Conservation (phyloP, 2,329 filamentous ascomycete genomes). For the Aspergillus ochraceoroseus region DNA sequence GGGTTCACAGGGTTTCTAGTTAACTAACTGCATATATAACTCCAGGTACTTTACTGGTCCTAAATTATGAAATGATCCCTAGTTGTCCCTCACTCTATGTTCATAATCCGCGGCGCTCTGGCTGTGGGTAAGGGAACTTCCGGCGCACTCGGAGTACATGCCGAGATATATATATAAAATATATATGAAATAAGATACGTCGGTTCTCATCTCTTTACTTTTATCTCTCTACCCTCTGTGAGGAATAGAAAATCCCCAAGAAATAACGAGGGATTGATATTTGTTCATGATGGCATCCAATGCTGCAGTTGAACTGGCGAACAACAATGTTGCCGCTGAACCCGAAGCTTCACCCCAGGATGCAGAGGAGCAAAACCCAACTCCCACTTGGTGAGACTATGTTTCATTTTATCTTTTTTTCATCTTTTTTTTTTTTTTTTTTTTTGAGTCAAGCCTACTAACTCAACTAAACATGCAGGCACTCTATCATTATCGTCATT, state of each 20-base stretch:
- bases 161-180: too few relatives aligned
- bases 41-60: too few relatives aligned
- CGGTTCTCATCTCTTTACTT: too few relatives aligned
- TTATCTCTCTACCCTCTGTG: too few relatives aligned
- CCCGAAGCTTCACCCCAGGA: neutral
- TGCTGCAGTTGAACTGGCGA: constrained; percentile 5
- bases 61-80: too few relatives aligned
- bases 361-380: constrained; percentile 2
- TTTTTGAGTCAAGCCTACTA: neutral
- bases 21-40: too few relatives aligned
- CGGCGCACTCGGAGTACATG: too few relatives aligned
- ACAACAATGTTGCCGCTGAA: neutral
- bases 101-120: too few relatives aligned
- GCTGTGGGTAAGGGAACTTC: too few relatives aligned
- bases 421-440: neutral
- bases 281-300: constrained; percentile 1
- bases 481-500: constrained; percentile 18
- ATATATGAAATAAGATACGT: too few relatives aligned
- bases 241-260: neutral
- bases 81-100: too few relatives aligned
- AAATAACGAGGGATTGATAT: neutral
- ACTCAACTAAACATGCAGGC: constrained; percentile 1
- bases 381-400: constrained; percentile 2
- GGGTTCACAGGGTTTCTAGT: too few relatives aligned
- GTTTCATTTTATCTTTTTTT: neutral